Base-by-base conservation (phyloP, 2,329 filamentous ascomycete species). In the Neofusicoccum umdonicola region DNA sequence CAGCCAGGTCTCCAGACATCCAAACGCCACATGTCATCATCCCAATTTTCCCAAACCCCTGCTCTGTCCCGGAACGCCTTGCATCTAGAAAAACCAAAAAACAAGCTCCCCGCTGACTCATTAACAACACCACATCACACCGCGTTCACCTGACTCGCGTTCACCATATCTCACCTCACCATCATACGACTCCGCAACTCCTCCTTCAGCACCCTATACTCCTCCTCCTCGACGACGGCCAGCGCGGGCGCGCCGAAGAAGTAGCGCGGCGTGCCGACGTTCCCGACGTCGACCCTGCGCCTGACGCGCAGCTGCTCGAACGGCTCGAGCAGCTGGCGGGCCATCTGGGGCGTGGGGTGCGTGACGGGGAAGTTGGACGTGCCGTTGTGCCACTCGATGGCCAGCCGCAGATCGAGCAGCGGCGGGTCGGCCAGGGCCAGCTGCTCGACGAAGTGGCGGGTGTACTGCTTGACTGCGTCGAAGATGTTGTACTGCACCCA, bases 371-470 rank as follows among this genome's bases (percentile, higher is more conserved):
- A 64, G 12, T 56, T 57, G 2, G 42, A 39, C 13, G 44, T 48
- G n/a, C 62, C 62, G 27, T 64, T 64, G 27, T 64, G 62, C 62
- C 62, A 64, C 41, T 64, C 62, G 41, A 64, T 34, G 41, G 7
- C 3, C 15, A 52, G 3, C 1, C 50, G 2, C 22, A 44, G 9
- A 3, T 48, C 41, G n/a, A 47, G 6, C 17, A 35, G 42, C 41
- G 50, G 35, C 22, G 41, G 37, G 13, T 27, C 31, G 13, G 35
- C 42, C 8, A 3, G 31, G 12, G 17, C 9, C 5, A 57, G 31
- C 12, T 31, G 7, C 3, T 52, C 34, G 41, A 42, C 50, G 4
- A 57, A 19, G n/a, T 57, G 44, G 4, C 7, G 22, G 31, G 37
- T 31, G 62, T 64, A 57, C 41, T 6, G 17, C 11, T n/a, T 17